Evolutionary conservation across 352 stramenopile species (phyloP), one percentile per base, ranked within the genome.

Genomic region (Phytopythium ostracodes): DNA sequence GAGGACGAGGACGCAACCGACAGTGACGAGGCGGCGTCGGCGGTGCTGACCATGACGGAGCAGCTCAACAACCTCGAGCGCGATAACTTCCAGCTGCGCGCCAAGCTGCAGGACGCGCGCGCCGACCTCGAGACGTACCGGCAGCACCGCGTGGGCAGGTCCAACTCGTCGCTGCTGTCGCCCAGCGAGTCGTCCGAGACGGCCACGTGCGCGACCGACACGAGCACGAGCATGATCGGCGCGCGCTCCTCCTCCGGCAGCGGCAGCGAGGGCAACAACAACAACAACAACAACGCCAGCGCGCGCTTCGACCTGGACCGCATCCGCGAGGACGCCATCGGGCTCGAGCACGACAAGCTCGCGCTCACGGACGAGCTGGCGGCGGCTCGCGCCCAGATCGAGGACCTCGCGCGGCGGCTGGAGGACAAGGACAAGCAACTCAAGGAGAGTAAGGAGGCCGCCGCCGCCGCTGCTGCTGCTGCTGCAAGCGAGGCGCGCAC

Each of bases 41-140:
- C 76, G 0, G 75, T 88, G 36, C 53, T 82, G 17, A 87, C 78
- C 1, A 84, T 92, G 67, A 89, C 78, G 5, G 79, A 90, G 65
- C 83, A 92, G 65, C 55, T 92, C 29, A 89, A 90, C 46, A 79
- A 73, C 17, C 69, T 92, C 9, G 83, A 92, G 54, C 79, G 83
- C 0, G 83, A 92, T 58, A 92, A 92, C 58, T 88, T 89, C 47
- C 65, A 77, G 36, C 69, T 92, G 44, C 76, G 81, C n/a, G 70
- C 67, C 29, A 81, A 92, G 59, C 67, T 92, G 14, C 66, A 68
- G 35, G 71, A 65, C 11, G 64, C 75, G 12, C 43, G 73, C 25
- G 72, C 65, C 24, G 71, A 79, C 20, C 50, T 88, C 8, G 81
- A 87, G 66, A 76, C 77, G 5, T 67, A 71, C 50, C 67, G 67